Conservation (phyloP, 306 rosid genomes). For the Cicer arietinum region DNA sequence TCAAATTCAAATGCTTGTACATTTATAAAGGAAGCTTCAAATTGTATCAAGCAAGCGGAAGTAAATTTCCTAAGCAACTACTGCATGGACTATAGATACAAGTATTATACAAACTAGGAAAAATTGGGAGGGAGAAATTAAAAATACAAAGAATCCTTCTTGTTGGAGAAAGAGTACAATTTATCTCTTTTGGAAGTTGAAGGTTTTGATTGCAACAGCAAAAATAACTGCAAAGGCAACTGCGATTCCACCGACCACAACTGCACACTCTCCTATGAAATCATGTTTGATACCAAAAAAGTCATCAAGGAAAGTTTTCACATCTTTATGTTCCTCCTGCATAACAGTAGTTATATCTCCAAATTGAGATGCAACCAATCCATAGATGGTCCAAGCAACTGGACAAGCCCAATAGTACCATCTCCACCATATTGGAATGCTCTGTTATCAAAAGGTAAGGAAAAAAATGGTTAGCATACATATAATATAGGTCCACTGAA, state of each 20-base stretch:
- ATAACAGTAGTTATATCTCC: conserved; percentile 43
- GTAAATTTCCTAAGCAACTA: conserved; percentile 20
- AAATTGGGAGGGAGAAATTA: not conserved
- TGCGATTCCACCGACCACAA: conserved; percentile 42
- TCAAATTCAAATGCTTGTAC: conserved; percentile 30
- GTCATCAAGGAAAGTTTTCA: conserved; percentile 38
- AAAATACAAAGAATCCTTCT: conserved; percentile 35
- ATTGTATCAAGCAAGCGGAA: conserved; percentile 6
- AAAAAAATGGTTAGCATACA: not conserved
- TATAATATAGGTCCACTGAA: not conserved
- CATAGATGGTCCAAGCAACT: conserved; percentile 76
- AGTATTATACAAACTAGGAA: not conserved
- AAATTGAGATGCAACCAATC: conserved; percentile 73
- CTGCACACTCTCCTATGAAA: conserved; percentile 50
- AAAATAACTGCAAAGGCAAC: conserved; percentile 53
- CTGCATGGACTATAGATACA: conserved; percentile 12
- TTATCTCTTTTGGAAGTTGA: conserved; percentile 67
- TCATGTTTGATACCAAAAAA: conserved; percentile 57
- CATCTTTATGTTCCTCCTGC: not conserved
- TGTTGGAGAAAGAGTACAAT: not conserved
- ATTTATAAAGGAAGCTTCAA: conserved; percentile 20
- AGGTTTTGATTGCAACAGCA: conserved; percentile 50
- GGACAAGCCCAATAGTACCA: conserved; percentile 89
- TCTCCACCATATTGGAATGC: conserved; percentile 76
- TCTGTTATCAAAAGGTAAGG: conserved; percentile 16